Base-by-base conservation (phyloP, 2,329 filamentous ascomycete species). In the Parastagonospora nodorum region DNA sequence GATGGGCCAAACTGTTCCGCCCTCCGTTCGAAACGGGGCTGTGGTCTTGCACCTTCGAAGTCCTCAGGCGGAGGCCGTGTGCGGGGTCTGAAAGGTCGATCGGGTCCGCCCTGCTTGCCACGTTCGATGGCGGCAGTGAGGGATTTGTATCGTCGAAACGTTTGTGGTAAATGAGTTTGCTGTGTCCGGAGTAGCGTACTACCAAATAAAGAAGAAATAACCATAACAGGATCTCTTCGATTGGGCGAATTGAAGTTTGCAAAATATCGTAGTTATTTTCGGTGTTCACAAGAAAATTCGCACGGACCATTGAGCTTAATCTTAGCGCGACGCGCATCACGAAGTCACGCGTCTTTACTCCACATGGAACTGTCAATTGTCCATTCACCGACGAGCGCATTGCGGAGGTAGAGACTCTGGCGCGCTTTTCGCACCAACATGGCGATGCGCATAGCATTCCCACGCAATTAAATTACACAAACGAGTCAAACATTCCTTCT, bases 111-210 rank as follows among this genome's bases (percentile, higher is more conserved):
- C 12, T 50, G 57, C 47, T 56, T 58, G 43, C 62, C 67, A 56
- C 64, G 57, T 52, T 71, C 69, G 51, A 72, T 71, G 36, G 68
- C 61, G 8, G 65, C 64, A 33, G 61, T 66, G 38, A 72, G 57
- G 31, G 69, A 72, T 48, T 71, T 71, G 55, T 66, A 58, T 35
- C 69, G 66, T 35, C 51, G 48, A 29, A 62, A 66, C 2, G 54
- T 51, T 39, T 42, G 57, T 6, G 63, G 57, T 5, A 63, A 27
- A 8, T n/a, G 42, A 4, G 46, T 30, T 42, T 35, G 47, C 15
- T 58, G 61, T 8, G 50, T 55, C 12, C 57, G 58, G 28, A 60
- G 49, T 28, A 66, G 52, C 50, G 48, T 48, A 19, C 59, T 48
- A 48, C 63, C 40, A 35, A 57, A 38, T 24, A 57, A 19, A 32